phyloP scores from a whole-genome alignment of 306 rosid genomes.

The Hylodesmum podocarpum region DNA sequence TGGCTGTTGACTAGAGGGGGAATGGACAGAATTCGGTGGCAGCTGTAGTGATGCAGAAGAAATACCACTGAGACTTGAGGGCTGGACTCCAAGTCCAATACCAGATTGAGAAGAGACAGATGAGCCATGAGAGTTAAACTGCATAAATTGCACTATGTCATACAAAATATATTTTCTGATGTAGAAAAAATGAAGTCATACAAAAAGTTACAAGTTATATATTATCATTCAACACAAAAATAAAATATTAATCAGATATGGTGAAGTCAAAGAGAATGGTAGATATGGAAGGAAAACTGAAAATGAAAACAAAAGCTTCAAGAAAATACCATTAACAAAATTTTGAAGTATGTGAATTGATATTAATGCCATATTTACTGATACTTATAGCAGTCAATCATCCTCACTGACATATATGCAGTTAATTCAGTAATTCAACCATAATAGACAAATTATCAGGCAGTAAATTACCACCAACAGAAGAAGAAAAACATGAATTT shows the following conservation, averaged over 20 bases:
- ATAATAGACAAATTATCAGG: conserved; percentile 2
- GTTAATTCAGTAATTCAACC: not conserved
- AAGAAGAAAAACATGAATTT: not conserved
- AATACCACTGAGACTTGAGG: conserved; percentile 63
- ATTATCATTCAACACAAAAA: conserved; percentile 17
- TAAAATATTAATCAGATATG: not conserved
- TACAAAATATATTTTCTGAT: conserved; percentile 13
- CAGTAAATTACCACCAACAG: not conserved
- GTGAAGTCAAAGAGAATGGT: not conserved
- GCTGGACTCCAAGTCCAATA: conserved; percentile 75
- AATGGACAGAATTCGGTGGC: conserved; percentile 67
- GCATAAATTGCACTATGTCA: conserved; percentile 44
- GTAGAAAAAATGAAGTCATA: not conserved
- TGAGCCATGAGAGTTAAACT: conserved; percentile 77
- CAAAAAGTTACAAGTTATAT: not conserved
- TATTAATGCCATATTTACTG: not conserved
- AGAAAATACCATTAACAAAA: not conserved
- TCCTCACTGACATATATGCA: not conserved
- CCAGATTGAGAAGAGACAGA: conserved; percentile 79
- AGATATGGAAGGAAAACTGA: not conserved
- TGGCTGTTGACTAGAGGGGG: conserved; percentile 70
- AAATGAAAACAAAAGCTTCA: not conserved
- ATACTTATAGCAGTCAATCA: not conserved
- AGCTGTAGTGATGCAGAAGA: conserved; percentile 69
- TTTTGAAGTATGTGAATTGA: not conserved